Conservation (phyloP, 176 grass and related monocot species). For the Aegilops longissima region DNA sequence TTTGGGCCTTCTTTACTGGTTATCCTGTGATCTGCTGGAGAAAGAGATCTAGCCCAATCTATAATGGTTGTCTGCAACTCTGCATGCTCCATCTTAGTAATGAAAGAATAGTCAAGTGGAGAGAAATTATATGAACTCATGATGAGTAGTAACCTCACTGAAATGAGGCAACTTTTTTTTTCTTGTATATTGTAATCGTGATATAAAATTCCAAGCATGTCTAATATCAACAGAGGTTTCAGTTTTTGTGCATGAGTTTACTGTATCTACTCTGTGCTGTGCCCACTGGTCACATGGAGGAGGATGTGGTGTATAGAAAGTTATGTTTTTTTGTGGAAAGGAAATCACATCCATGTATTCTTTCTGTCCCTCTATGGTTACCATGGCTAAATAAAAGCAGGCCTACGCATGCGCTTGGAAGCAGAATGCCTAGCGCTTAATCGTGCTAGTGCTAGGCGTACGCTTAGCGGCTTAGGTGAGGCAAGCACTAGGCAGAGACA, state of each 20-base stretch:
- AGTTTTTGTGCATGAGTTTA: neutral
- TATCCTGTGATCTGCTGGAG: neutral
- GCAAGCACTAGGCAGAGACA: neutral
- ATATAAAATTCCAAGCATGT: neutral
- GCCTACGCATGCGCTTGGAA: neutral
- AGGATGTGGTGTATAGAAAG: neutral
- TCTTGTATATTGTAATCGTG: neutral
- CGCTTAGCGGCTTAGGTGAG: neutral
- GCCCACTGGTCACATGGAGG: neutral
- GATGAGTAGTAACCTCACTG: neutral
- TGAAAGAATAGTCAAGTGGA: neutral
- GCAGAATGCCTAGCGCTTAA: neutral
- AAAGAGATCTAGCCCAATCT: neutral
- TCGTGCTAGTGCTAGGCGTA: neutral
- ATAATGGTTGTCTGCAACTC: neutral
- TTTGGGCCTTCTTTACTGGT: neutral
- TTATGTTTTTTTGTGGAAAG: neutral
- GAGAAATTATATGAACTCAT: constrained; percentile 6
- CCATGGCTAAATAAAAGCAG: no score
- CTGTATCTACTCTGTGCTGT: neutral
- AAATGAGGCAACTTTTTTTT: neutral
- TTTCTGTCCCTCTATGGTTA: neutral
- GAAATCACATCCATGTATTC: neutral
- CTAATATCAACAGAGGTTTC: neutral
- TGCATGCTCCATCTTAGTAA: neutral